These are phyloP conservation scores for Lodderomyces jiufengensis DNA, from an alignment of 1,139 yeast species.

Conservation along the genomic window DNA sequence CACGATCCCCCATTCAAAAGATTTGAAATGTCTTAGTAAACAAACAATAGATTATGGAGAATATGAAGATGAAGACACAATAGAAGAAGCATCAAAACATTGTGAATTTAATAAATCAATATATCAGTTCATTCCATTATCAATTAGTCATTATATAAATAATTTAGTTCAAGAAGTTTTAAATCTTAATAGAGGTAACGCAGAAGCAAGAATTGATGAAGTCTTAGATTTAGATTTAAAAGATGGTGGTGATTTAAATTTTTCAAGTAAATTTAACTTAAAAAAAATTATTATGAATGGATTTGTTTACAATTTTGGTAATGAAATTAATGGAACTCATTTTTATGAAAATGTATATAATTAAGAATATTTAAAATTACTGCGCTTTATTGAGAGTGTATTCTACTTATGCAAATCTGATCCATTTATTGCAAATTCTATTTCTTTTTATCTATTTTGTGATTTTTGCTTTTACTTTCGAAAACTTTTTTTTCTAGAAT, in stretches of 20 bases:
- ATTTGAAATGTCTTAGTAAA: slow-evolving; percentile 32
- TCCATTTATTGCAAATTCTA: no score
- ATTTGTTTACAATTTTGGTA: slow-evolving; percentile 32
- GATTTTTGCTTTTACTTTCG: no score
- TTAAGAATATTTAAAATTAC: no score
- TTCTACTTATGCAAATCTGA: no score
- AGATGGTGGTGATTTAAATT: slow-evolving; percentile 31
- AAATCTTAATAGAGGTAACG: slow-evolving; percentile 41
- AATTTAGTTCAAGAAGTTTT: slow-evolving; percentile 28
- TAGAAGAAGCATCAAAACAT: slow-evolving; percentile 10
- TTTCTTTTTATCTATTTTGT: no score
- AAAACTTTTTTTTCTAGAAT: no score
- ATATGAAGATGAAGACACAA: slow-evolving; percentile 30
- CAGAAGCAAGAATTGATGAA: slow-evolving; percentile 23
- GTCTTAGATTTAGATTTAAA: slow-evolving; percentile 14
- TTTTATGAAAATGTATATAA: slow-evolving; percentile 30
- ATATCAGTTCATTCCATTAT: slow-evolving; percentile 17
- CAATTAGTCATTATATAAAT: slow-evolving; percentile 34
- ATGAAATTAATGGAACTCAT: slow-evolving; percentile 43
- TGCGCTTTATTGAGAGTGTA: no score
- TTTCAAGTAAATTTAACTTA: slow-evolving; percentile 17
- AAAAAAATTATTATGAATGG: slow-evolving; percentile 32
- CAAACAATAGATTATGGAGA: slow-evolving; percentile 38
- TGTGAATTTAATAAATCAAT: slow-evolving; percentile 19
- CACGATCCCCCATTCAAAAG: slow-evolving; percentile 12